Evolutionary conservation across 2,329 filamentous ascomycete genomes (phyloP).

Genomic region (Ophiostoma sp.): DNA sequence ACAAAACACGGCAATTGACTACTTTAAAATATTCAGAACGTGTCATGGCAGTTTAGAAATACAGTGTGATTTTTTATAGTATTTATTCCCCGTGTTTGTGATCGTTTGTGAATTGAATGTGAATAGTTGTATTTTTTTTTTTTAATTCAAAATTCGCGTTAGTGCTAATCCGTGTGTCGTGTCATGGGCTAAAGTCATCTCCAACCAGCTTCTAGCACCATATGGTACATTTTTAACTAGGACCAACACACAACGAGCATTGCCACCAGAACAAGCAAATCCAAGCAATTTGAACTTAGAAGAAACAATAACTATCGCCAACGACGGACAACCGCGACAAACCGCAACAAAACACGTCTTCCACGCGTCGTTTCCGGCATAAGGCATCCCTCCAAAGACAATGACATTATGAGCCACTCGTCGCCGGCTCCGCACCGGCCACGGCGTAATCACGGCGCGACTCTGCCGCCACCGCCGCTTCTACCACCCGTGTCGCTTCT

Average conservation of each 20-base stretch:
- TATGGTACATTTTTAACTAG: neutral
- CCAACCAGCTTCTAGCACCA: too few species aligned
- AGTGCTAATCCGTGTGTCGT: neutral
- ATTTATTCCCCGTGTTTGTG: neutral
- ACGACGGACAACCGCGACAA: neutral
- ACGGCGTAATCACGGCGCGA: neutral
- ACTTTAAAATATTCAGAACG: neutral
- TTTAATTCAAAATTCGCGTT: neutral
- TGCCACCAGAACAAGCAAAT: neutral
- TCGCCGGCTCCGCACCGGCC: neutral
- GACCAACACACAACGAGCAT: neutral
- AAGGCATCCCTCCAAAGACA: neutral
- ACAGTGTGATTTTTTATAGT: neutral
- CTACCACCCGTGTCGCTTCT: conserved; percentile 8
- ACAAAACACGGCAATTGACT: neutral
- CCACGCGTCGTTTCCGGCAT: neutral
- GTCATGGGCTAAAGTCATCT: neutral
- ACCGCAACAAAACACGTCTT: neutral
- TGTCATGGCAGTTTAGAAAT: neutral
- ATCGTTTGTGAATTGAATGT: neutral
- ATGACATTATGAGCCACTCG: conserved; percentile 6
- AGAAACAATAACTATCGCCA: neutral
- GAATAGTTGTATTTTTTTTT: neutral
- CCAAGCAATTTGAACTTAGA: neutral
- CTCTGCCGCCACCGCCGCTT: neutral